A percentile compares a stretch with the other conserved stretches of the same genome.
phyloP scores from a whole-genome alignment of 441 rosid species.

The Adansonia madagascariensis region DNA sequence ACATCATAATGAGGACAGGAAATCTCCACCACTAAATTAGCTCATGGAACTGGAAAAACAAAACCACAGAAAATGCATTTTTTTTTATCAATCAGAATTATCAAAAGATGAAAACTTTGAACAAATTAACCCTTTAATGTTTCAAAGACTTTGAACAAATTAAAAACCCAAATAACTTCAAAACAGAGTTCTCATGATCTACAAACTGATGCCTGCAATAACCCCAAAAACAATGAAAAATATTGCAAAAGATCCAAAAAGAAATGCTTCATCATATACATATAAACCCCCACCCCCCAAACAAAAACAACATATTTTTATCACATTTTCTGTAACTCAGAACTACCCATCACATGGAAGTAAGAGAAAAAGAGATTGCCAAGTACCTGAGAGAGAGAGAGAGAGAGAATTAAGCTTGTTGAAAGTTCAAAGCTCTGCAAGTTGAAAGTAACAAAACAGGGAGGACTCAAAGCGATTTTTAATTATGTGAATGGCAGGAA shows the following conservation, averaged over 20 bases:
- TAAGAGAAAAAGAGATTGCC: not conserved
- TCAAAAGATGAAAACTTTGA: not conserved
- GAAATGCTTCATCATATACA: not conserved
- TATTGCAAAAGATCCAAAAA: not conserved
- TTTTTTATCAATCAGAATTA: not conserved
- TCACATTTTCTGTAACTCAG: conserved; percentile 2
- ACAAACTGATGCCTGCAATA: not conserved
- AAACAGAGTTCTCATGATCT: conserved; percentile 8
- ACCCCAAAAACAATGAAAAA: not conserved
- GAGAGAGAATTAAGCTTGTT: not conserved
- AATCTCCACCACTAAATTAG: conserved; percentile 8
- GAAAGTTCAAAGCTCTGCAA: not conserved
- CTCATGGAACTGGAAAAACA: not conserved
- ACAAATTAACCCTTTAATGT: not conserved
- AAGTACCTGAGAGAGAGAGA: conserved; percentile 1
- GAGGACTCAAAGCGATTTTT: not conserved
- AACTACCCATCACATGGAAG: conserved; percentile 16
- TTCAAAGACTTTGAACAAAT: not conserved
- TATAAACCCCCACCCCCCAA: not conserved
- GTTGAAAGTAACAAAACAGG: not conserved
- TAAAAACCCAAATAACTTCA: not conserved
- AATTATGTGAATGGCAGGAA: not conserved
- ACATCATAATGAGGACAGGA: not conserved
- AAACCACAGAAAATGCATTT: conserved; percentile 8
- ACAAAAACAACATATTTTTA: not conserved